Base-by-base conservation (phyloP, 768 basidiomycete species). In the Amanita muscaria region DNA sequence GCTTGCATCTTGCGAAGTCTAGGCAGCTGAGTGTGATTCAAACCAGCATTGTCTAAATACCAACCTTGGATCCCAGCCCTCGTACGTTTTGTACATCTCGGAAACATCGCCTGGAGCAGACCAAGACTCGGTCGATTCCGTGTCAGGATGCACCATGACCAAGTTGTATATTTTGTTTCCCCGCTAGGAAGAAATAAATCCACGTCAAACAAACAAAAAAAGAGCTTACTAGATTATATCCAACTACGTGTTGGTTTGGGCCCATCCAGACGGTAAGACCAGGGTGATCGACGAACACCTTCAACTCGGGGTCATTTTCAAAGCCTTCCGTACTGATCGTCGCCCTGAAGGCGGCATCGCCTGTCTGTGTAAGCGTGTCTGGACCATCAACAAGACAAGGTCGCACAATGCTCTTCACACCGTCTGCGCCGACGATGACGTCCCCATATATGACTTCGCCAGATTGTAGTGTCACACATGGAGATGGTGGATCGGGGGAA, bases 191-290 rank as follows among this genome's bases (percentile, higher is more conserved):
- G 30, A 31, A 29, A 29, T 2, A 14, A 42, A 22, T 25, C 5
- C 12, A 29, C 7, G 27, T 6, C 12, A 10, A 12, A 27, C 40
- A 29, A 40, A 1, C 25, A 10, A 40, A 40, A 3, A 6, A 16
- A 5, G 11, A 16, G 11, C 64, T 22, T 49, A 66, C 66, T n/a
- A 66, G 54, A 40, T 58, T 62, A 47, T 67, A 67, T 7, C 60
- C 65, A 18, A 66, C 59, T 18, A 67, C 53, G 46, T 68, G 65
- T 39, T 59, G 56, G 2, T 61, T 44, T 0, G 79, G 76, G 1
- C 73, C 79, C 65, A 81, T 72, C 81, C 81, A 83, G 0, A 64
- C 67, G 0, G 72, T 73, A 66, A 75, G 71, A 44, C 76, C 72
- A 0, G 72, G 64, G 1, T 53, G 57, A 10, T 82, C 76, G 0